Evolutionary conservation across 2,329 filamentous ascomycete species (phyloP).

Genomic region (Phyllosticta citribraziliensis): DNA sequence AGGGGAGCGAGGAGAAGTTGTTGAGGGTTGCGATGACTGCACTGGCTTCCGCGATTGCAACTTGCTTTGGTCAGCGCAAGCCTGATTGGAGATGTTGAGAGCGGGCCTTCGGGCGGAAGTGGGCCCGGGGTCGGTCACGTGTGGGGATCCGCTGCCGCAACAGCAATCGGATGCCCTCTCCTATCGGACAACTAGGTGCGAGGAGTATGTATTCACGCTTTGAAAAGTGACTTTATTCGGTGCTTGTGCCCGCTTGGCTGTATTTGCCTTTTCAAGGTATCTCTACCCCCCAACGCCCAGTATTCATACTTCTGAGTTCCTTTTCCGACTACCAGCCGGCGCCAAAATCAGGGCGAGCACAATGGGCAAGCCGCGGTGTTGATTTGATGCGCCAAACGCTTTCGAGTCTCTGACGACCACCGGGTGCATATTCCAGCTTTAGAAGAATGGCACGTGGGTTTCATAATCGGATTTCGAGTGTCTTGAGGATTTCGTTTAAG

Average conservation of each 20-base stretch:
- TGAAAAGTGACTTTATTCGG: background rate
- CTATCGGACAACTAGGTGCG: background rate
- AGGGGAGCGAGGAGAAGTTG: background rate
- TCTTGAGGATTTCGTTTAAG: background rate
- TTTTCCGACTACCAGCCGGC: background rate
- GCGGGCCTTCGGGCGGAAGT: background rate
- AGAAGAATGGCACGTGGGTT: background rate
- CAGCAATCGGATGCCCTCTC: background rate
- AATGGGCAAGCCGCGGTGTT: background rate
- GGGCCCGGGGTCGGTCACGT: constrained; percentile 3
- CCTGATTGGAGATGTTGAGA: background rate
- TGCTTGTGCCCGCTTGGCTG: background rate
- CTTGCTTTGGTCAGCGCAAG: background rate
- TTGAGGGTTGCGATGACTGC: background rate
- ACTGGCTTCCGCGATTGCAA: background rate
- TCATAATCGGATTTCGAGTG: background rate
- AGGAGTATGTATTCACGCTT: background rate
- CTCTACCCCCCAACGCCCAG: background rate
- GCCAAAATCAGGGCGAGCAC: background rate
- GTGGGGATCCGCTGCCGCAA: background rate
- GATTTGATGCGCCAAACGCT: background rate
- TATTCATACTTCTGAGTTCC: background rate
- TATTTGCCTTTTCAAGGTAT: background rate
- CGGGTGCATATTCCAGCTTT: background rate
- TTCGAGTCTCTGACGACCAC: background rate